Evolutionary conservation across 371 early-diverging fungal genomes (phyloP), one percentile per base, ranked within the genome.

Genomic region (Basidiobolus meristosporus): DNA sequence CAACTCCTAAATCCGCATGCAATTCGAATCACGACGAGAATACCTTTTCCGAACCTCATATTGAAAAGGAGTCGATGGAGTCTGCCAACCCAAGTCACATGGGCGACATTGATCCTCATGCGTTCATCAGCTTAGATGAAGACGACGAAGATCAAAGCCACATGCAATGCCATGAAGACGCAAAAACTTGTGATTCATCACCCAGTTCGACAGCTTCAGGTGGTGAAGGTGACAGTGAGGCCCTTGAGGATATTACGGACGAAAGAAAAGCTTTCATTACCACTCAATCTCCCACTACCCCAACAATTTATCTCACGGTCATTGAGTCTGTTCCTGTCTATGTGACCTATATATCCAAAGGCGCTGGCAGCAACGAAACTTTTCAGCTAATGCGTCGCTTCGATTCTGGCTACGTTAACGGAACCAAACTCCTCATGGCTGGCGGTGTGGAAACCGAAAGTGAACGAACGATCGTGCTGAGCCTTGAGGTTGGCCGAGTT

Each of bases 361-460:
- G 26, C 3, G 5, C 15, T 66, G 63, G 5, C 61, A 54, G 16
- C 61, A 4, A 56, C 35, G 63, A 57, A 19, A 68, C 63, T 33
- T 62, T 70, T 52, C 60, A 73, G 16, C 59, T 88, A 16, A 65
- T 83, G 54, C 65, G 89, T 6, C 64, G 80, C 16, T 68, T 77
- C 10, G 85, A 85, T 48, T 73, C 74, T 32, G 75, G 77, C 3
- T 80, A 77, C 48, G 80, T 90, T 30, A 85, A 88, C 47, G 90
- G 85, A 7, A 80, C 84, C 2, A 59, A 71, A 10, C 57, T 90
- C 12, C 54, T 90, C 20, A 62, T 74, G 11, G 85, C 87, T 17
- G 90, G 90, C 35, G 90, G 89, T 3, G 70, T 90, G 9, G 73
- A 73, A 22, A 78, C 82, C 7, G 87, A 87, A 37, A 69, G 76